Percentiles rank a stretch among this genome's conserved stretches.
Evolutionary conservation across 148 eudicot species (phyloP).

Genomic region (Fagopyrum esculentum): DNA sequence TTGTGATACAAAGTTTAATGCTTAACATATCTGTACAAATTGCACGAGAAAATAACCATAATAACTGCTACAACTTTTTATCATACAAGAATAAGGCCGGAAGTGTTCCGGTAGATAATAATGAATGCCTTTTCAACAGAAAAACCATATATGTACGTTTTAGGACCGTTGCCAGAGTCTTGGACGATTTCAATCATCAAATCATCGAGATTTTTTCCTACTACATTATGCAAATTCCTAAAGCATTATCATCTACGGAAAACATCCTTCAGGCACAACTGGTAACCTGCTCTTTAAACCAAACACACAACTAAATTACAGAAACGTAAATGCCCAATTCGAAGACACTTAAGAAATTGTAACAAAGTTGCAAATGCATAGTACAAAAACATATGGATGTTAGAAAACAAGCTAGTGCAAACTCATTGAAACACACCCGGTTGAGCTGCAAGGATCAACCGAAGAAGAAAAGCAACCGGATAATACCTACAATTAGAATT

Average conservation of each 20-base stretch:
- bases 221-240: neutral
- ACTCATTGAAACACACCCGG: neutral
- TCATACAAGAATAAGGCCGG: neutral
- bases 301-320: neutral
- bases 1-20: neutral
- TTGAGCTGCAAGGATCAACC: neutral
- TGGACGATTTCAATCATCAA: neutral
- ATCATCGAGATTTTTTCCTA: neutral
- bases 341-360: neutral
- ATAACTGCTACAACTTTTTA: neutral
- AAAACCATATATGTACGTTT: neutral
- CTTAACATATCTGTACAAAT: neutral
- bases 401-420: neutral
- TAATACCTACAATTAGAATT: neutral
- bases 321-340: neutral
- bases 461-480: neutral
- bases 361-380: neutral
- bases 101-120: neutral
- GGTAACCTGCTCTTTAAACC: neutral
- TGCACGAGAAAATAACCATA: neutral
- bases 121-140: neutral
- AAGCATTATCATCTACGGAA: neutral
- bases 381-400: too few relatives aligned
- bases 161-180: neutral
- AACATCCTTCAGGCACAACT: neutral